Evolutionary conservation across 371 early-diverging fungal genomes (phyloP).

Genomic region (Apophysomyces elegans): DNA sequence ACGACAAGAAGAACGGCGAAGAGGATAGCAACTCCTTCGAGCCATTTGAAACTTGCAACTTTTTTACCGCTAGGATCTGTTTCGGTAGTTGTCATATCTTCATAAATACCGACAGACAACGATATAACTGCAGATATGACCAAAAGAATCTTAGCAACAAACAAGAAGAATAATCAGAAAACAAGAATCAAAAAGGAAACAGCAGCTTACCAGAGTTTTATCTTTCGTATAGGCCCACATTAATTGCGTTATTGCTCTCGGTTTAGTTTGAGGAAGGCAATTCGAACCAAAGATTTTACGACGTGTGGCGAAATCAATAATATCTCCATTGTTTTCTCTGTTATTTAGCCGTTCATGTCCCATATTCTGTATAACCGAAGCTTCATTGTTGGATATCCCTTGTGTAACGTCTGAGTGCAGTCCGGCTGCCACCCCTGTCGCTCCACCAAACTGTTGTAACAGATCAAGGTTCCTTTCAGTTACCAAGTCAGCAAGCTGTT

Average conservation of each 20-base stretch:
- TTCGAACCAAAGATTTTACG: constrained; percentile 68
- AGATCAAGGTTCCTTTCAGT: constrained; percentile 54
- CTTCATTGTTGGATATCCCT: constrained; percentile 32
- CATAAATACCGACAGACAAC: constrained; percentile 84
- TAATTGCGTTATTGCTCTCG: constrained; percentile 63
- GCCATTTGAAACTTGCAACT: constrained; percentile 67
- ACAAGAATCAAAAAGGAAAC: constrained; percentile 2
- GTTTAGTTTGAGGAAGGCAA: constrained; percentile 63
- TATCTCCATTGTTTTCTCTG: too few relatives aligned
- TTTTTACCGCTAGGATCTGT: constrained; percentile 34
- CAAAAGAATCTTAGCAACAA: constrained; percentile 61
- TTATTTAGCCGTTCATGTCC: too few relatives aligned
- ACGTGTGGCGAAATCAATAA: constrained; percentile 27
- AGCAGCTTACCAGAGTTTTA: constrained; percentile 70
- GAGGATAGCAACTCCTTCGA: constrained; percentile 81
- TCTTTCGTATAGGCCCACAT: constrained; percentile 83
- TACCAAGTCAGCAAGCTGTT: constrained; percentile 51
- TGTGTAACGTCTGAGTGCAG: constrained; percentile 49
- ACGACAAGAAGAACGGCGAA: constrained; percentile 84
- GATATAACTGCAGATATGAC: constrained; percentile 85
- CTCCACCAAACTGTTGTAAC: constrained; percentile 49
- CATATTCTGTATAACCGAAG: too few relatives aligned
- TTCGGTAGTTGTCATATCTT: constrained; percentile 63
- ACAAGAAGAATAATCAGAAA: constrained; percentile 14
- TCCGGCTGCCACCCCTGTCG: constrained; percentile 54